phyloP scores from a whole-genome alignment of 2,329 filamentous ascomycete genomes.

The Colletotrichum truncatum region DNA sequence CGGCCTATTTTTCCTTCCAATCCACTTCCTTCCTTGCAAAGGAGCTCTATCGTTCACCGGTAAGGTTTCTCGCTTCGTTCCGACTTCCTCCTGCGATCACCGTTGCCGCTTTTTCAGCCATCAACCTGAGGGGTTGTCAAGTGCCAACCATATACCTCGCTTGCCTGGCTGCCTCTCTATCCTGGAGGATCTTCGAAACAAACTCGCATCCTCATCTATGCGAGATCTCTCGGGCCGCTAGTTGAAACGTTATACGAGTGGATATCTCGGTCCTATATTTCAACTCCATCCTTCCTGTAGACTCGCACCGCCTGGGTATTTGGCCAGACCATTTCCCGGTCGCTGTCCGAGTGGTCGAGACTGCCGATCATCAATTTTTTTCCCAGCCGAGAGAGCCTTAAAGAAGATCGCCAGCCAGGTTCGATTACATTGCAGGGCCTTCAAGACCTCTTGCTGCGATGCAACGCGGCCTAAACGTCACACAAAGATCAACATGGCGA shows the following conservation, averaged over 20 bases:
- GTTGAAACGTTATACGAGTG: conserved; percentile 27
- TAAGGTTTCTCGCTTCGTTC: conserved; percentile 4
- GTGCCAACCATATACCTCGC: conserved; percentile 11
- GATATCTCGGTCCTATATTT: conserved; percentile 28
- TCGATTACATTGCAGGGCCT: conserved; percentile 12
- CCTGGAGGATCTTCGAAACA: conserved; percentile 21
- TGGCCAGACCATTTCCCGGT: conserved; percentile 5
- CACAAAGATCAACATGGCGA: conserved; percentile 25
- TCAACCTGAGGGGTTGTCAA: conserved; percentile 14
- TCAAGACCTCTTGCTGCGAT: conserved; percentile 27
- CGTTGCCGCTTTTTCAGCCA: background rate
- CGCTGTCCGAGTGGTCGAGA: conserved; percentile 20
- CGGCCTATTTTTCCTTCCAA: conserved; percentile 5
- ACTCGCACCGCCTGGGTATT: background rate
- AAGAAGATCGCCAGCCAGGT: conserved; percentile 27
- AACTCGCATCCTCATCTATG: conserved; percentile 22
- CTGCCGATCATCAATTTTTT: conserved; percentile 15
- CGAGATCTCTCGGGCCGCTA: conserved; percentile 29
- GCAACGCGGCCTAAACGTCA: conserved; percentile 20
- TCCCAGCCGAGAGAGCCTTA: conserved; percentile 17
- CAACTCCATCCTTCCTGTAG: conserved; percentile 11
- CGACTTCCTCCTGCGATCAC: conserved; percentile 12
- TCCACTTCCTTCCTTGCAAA: conserved; percentile 27
- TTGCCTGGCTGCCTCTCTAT: conserved; percentile 3
- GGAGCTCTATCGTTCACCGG: background rate